A percentile compares a stretch with the other conserved stretches of the same genome.
These are phyloP conservation scores for Sugiyamaella smithiae DNA, from an alignment of 805 yeast species.

Conservation along the genomic window DNA sequence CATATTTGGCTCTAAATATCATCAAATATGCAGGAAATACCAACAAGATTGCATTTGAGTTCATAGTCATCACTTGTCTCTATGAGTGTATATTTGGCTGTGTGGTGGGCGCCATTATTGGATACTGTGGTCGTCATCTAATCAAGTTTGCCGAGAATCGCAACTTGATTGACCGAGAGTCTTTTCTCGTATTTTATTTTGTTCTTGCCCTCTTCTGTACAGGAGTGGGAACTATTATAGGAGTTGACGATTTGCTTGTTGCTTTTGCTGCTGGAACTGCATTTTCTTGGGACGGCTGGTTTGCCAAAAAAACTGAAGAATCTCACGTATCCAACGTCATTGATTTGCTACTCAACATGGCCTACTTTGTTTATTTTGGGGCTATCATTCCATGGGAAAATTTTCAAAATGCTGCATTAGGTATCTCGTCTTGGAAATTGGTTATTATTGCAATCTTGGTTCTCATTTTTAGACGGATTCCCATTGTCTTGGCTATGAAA, in stretches of 20 bases:
- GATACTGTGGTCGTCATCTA: constrained; percentile 65
- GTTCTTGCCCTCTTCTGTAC: constrained; percentile 81
- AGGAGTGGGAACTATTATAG: constrained; percentile 83
- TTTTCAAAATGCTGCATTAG: constrained; percentile 59
- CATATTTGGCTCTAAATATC: constrained; percentile 62
- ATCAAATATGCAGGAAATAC: constrained; percentile 64
- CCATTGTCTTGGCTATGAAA: constrained; percentile 71
- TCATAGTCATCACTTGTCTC: constrained; percentile 71
- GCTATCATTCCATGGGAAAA: constrained; percentile 86
- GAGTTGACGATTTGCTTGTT: constrained; percentile 84
- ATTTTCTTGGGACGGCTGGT: constrained; percentile 92
- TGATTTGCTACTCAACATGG: constrained; percentile 75
- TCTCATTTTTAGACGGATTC: constrained; percentile 73
- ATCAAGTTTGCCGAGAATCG: constrained; percentile 70
- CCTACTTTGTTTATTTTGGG: constrained; percentile 87
- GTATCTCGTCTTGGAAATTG: constrained; percentile 76
- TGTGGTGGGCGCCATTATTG: constrained; percentile 67
- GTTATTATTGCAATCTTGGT: constrained; percentile 71
- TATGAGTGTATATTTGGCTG: constrained; percentile 84
- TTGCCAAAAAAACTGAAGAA: constrained; percentile 76
- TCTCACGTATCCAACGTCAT: constrained; percentile 87
- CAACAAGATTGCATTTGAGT: constrained; percentile 69
- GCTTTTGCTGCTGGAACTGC: constrained; percentile 93
- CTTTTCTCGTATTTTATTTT: constrained; percentile 80
- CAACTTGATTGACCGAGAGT: constrained; percentile 78